These are phyloP conservation scores for Trifolium pratense DNA, from an alignment of 306 rosid species.

Conservation along the genomic window DNA sequence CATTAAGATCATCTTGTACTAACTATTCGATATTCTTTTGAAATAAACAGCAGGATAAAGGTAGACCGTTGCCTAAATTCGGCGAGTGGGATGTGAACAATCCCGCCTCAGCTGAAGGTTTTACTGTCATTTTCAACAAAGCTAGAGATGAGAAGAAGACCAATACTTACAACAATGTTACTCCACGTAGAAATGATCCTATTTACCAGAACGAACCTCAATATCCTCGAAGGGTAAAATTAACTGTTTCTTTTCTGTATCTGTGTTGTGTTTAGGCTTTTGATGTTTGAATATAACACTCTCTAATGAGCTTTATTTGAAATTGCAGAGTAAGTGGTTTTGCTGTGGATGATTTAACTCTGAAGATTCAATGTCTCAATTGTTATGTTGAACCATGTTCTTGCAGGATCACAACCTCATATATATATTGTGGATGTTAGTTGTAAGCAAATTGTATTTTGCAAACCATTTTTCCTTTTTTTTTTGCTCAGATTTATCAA, in stretches of 20 bases:
- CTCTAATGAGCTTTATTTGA: conserved; percentile 16
- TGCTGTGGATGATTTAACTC: conserved; percentile 58
- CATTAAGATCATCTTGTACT: neutral
- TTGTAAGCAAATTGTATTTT: conserved; percentile 24
- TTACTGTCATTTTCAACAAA: conserved; percentile 81
- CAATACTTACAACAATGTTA: conserved; percentile 35
- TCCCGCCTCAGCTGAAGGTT: conserved; percentile 91
- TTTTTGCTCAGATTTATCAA: conserved; percentile 16
- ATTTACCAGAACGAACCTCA: conserved; percentile 39
- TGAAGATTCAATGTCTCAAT: conserved; percentile 8
- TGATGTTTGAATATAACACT: conserved; percentile 7
- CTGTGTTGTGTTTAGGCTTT: neutral
- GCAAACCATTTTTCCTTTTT: neutral
- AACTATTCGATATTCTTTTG: neutral
- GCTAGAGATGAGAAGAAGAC: conserved; percentile 91
- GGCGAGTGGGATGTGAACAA: conserved; percentile 94
- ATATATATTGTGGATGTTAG: conserved; percentile 9
- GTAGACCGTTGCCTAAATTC: conserved; percentile 76
- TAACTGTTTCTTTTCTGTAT: neutral
- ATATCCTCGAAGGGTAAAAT: conserved; percentile 55
- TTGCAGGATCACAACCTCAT: conserved; percentile 14
- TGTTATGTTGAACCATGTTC: conserved; percentile 34
- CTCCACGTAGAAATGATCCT: conserved; percentile 50
- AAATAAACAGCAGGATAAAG: conserved; percentile 59
- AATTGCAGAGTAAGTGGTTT: conserved; percentile 81